Percentiles rank a stretch among this genome's conserved stretches.
Evolutionary conservation across 306 rosid species (phyloP).

Genomic region (Leucaena leucocephala): DNA sequence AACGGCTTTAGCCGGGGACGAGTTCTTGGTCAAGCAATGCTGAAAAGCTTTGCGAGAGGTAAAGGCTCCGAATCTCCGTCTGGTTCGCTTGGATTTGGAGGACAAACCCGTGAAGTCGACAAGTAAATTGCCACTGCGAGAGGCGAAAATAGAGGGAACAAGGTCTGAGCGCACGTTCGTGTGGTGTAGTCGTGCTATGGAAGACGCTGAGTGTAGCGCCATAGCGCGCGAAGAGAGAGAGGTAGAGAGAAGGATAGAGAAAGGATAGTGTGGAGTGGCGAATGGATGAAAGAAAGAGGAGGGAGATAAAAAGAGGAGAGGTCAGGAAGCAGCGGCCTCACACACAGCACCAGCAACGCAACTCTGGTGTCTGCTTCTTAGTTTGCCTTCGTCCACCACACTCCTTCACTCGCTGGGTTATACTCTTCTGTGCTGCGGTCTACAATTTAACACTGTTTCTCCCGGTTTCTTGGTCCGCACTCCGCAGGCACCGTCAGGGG

Average conservation of each 20-base stretch:
- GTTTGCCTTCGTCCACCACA: slow-evolving; percentile 26
- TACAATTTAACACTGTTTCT: neutral
- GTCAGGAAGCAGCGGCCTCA: slow-evolving; percentile 44
- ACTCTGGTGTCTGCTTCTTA: slow-evolving; percentile 31
- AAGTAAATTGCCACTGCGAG: slow-evolving; percentile 42
- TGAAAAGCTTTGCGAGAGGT: slow-evolving; percentile 34
- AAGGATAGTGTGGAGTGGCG: slow-evolving; percentile 47
- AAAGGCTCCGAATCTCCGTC: slow-evolving; percentile 43
- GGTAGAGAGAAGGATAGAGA: neutral
- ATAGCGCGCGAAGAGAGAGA: slow-evolving; percentile 42
- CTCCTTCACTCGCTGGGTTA: neutral
- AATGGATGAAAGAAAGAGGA: slow-evolving; percentile 32
- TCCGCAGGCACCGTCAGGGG: neutral
- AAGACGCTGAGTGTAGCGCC: slow-evolving; percentile 71
- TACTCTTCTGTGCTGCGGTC: neutral
- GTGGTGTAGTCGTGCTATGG: slow-evolving; percentile 55
- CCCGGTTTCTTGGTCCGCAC: neutral
- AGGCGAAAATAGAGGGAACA: slow-evolving; percentile 41
- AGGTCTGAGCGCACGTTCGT: slow-evolving; percentile 39
- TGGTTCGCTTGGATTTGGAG: slow-evolving; percentile 52
- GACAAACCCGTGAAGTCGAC: slow-evolving; percentile 59
- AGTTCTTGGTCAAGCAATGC: slow-evolving; percentile 33
- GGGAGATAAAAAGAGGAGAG: slow-evolving; percentile 54
- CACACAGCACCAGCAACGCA: slow-evolving; percentile 1
- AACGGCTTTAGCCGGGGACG: slow-evolving; percentile 58